Evolutionary conservation across 345 rosid genomes (phyloP), one percentile per base, ranked within the genome.

Genomic region (Syzygium grande): DNA sequence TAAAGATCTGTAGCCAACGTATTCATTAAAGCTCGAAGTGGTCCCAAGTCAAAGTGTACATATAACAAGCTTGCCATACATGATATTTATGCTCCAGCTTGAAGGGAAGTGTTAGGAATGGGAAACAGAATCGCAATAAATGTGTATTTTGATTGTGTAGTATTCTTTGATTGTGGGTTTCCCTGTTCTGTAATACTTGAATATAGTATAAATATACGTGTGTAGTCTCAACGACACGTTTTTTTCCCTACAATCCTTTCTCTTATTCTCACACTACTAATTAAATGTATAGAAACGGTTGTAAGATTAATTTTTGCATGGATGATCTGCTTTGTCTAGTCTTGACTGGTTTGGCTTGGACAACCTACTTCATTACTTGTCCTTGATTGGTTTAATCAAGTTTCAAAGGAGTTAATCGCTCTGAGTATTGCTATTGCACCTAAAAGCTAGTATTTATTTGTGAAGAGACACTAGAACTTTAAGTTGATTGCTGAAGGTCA

Each of bases 401-500:
- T 15, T 30, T 27, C 7, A n/a, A 61, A 12, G 15, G n/a, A 61
- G 2, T 61, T 14, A 27, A 27, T 27, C 30, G 4, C 19, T 63
- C 73, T 63, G 73, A 63, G 38, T 63, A n/a, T 63, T 63, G 73
- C 9, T 63, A 4, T 61, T n/a, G 73, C 34, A n/a, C 30, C 38
- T 61, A 9, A 61, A n/a, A n/a, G 73, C 34, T 61, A 61, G 38
- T 61, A 61, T 3, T 61, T 59, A 59, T 25, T 27, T 1, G n/a
- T 59, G 65, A 27, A 59, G 65, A 27, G n/a, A 58, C 8, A 0
- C 30, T 59, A 59, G 65, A 59, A 27, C 30, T 59, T 59, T 11
- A 58, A 58, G 0, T 59, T 0, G 30, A 59, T 11, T 25, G 30
- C 8, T 59, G 30, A 59, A 0, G 65, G 65, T 27, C 65, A 5